These are phyloP conservation scores for Parachaetomium inaequale DNA, from an alignment of 495 filamentous ascomycete genomes.

Conservation along the genomic window DNA sequence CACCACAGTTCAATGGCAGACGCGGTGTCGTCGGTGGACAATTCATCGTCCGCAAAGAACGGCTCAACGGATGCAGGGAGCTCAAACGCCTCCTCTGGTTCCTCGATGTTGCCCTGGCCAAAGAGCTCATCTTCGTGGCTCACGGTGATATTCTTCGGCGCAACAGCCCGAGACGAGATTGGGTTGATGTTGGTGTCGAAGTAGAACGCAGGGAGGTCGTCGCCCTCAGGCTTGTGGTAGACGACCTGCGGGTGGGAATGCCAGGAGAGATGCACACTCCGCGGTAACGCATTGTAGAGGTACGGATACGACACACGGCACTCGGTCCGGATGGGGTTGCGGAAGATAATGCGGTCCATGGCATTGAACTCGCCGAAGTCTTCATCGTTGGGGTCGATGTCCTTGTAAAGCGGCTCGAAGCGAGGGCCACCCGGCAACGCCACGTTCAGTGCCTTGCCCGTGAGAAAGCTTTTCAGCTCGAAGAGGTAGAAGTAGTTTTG, in stretches of 20 bases:
- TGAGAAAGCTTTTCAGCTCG: slow-evolving; percentile 90
- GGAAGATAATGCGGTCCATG: slow-evolving; percentile 99
- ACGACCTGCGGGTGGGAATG: slow-evolving; percentile 92
- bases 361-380: slow-evolving; percentile 99
- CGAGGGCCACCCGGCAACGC: slow-evolving; percentile 94
- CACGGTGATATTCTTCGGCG: slow-evolving; percentile 87
- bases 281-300: slow-evolving; percentile 92
- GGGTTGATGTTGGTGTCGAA: slow-evolving; percentile 98
- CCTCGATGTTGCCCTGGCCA: slow-evolving; percentile 77
- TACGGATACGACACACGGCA: slow-evolving; percentile 92
- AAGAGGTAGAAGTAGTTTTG: slow-evolving; percentile 99
- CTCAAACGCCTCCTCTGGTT: slow-evolving; percentile 73
- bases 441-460: slow-evolving; percentile 95
- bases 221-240: slow-evolving; percentile 84
- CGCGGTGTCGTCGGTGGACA: slow-evolving; percentile 85
- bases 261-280: slow-evolving; percentile 90
- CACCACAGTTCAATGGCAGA: slow-evolving; percentile 95
- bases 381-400: slow-evolving; percentile 98
- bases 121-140: slow-evolving; percentile 97
- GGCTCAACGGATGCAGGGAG: slow-evolving; percentile 78
- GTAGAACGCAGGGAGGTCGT: slow-evolving; percentile 89
- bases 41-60: slow-evolving; percentile 84
- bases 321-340: slow-evolving; percentile 91
- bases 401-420: slow-evolving; percentile 98
- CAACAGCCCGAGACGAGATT: slow-evolving; percentile 91